phyloP scores from a whole-genome alignment of 2,329 filamentous ascomycete genomes.

The Cladosporium velox region DNA sequence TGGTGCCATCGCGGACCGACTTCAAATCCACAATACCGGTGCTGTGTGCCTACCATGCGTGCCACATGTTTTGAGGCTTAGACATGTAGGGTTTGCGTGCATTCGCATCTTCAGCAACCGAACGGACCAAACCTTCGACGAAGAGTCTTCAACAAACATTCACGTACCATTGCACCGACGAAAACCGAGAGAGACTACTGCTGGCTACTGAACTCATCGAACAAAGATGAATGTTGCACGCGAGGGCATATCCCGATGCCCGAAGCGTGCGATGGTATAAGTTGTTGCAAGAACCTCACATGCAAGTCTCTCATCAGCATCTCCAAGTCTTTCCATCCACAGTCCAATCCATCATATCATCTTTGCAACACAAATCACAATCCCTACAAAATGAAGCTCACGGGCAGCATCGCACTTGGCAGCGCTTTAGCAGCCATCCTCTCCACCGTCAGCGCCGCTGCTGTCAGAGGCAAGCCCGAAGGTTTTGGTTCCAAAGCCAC shows the following conservation, averaged over 20 bases:
- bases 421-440: background rate
- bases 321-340: background rate
- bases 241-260: background rate
- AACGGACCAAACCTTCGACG: background rate
- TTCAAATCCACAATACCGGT: background rate
- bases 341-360: background rate
- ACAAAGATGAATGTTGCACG: background rate
- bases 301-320: background rate
- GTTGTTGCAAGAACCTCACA: background rate
- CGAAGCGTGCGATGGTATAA: background rate
- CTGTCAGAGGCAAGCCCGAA: constrained; percentile 35
- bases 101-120: background rate
- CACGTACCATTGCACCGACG: background rate
- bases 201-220: background rate
- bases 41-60: background rate
- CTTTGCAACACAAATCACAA: background rate
- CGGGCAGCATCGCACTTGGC: background rate
- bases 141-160: background rate
- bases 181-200: background rate
- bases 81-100: background rate
- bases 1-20: background rate
- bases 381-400: background rate
- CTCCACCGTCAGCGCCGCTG: constrained; percentile 23
- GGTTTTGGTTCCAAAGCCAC: constrained; percentile 52
- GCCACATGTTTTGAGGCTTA: background rate